phyloP scores from a whole-genome alignment of 2,329 filamentous ascomycete species.

The Scytalidium lignicola region DNA sequence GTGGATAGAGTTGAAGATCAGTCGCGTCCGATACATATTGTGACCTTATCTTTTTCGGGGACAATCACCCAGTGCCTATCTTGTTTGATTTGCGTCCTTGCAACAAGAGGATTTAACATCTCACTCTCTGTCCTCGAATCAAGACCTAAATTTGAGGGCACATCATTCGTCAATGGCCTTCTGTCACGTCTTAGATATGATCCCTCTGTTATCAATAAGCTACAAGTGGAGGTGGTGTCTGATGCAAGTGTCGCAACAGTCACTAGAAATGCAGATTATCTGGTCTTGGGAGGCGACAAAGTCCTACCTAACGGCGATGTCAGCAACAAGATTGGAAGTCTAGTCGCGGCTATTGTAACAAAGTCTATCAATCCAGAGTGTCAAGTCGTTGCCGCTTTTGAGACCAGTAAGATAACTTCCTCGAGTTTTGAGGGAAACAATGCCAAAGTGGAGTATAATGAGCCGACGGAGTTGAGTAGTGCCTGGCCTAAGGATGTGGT shows the following conservation, averaged over 20 bases:
- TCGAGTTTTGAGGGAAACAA: slow-evolving; percentile 39
- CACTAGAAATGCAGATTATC: slow-evolving; percentile 44
- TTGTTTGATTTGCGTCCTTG: slow-evolving; percentile 30
- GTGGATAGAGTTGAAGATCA: slow-evolving; percentile 7
- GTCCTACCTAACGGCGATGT: slow-evolving; percentile 54
- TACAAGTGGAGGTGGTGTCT: slow-evolving; percentile 38
- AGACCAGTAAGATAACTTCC: slow-evolving; percentile 56
- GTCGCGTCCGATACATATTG: slow-evolving; percentile 35
- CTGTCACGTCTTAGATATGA: slow-evolving; percentile 19
- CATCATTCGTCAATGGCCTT: slow-evolving; percentile 44
- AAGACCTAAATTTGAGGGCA: slow-evolving; percentile 61
- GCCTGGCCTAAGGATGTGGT: slow-evolving; percentile 36
- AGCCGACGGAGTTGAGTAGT: slow-evolving; percentile 42
- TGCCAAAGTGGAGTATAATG: slow-evolving; percentile 42
- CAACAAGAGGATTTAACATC: slow-evolving; percentile 32
- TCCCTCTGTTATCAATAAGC: slow-evolving; percentile 14
- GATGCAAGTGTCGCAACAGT: slow-evolving; percentile 56
- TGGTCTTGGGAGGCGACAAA: slow-evolving; percentile 61
- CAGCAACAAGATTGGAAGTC: slow-evolving; percentile 62
- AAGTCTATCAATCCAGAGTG: slow-evolving; percentile 40
- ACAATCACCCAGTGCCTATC: slow-evolving; percentile 48
- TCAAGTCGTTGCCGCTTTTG: slow-evolving; percentile 51
- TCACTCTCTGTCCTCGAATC: slow-evolving; percentile 62
- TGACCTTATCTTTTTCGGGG: slow-evolving; percentile 60
- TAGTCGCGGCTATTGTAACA: slow-evolving; percentile 52